phyloP scores from a whole-genome alignment of 2,329 filamentous ascomycete species.

The Beauveria pseudobassiana region DNA sequence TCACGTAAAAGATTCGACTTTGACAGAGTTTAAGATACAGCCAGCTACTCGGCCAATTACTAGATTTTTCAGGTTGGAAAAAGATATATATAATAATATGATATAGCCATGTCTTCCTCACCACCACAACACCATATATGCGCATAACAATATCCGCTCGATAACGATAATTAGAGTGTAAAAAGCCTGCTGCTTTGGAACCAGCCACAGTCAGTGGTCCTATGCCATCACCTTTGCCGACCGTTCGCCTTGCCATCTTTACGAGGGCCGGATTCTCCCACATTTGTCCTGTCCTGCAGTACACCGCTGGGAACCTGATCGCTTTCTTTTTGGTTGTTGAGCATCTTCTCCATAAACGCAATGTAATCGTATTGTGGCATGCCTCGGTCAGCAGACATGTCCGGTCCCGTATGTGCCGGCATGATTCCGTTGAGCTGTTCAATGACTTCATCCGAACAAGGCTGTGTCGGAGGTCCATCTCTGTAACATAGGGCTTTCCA shows the following conservation, averaged over 20 bases:
- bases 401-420: conserved; percentile 75
- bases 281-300: conserved; percentile 28
- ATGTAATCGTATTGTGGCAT: conserved; percentile 93
- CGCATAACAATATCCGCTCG: conserved; percentile 4
- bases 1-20: not conserved
- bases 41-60: not conserved
- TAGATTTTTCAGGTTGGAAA: not conserved
- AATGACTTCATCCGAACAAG: conserved; percentile 94
- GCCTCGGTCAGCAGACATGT: conserved; percentile 77
- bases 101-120: not conserved
- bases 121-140: conserved; percentile 9
- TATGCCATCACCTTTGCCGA: not conserved
- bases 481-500: conserved; percentile 97
- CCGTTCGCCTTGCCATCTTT: conserved; percentile 30
- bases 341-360: conserved; percentile 88
- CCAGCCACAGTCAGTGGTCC: not conserved
- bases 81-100: not conserved
- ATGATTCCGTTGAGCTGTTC: conserved; percentile 85
- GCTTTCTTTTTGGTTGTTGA: conserved; percentile 34
- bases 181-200: not conserved
- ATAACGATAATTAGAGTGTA: conserved; percentile 5
- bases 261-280: conserved; percentile 25
- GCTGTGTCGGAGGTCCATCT: conserved; percentile 90
- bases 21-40: not conserved
- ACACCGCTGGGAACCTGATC: conserved; percentile 22